Evolutionary conservation across 139 green algal genomes (phyloP).

Genomic region (Axilococcus clingmanii): DNA sequence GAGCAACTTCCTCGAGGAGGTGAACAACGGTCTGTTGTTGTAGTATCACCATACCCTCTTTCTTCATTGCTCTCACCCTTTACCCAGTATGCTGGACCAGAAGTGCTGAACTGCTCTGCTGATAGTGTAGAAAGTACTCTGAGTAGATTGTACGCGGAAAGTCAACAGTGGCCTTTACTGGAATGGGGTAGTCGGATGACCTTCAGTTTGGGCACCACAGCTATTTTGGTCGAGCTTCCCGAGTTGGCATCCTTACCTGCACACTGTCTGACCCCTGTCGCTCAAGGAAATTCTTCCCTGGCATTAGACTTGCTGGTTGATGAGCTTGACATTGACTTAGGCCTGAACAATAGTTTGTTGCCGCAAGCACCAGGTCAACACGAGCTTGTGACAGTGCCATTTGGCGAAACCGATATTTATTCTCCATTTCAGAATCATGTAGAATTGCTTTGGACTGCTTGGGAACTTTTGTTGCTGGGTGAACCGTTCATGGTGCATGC

Average conservation of each 20-base stretch:
- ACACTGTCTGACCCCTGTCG: background rate
- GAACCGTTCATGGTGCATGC: slow-evolving; percentile 71
- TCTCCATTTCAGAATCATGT: slow-evolving; percentile 29
- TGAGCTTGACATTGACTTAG: slow-evolving; percentile 15
- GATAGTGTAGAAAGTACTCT: slow-evolving; percentile 40
- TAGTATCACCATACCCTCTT: slow-evolving; percentile 57
- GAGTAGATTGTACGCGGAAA: slow-evolving; percentile 19
- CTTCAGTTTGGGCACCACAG: slow-evolving; percentile 7
- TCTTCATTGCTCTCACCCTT: slow-evolving; percentile 42
- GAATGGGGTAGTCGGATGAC: slow-evolving; percentile 9
- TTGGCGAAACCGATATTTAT: slow-evolving; percentile 42
- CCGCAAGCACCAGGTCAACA: slow-evolving; percentile 11
- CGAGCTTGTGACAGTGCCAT: slow-evolving; percentile 12
- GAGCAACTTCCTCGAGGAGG: slow-evolving; percentile 62
- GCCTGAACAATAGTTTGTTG: slow-evolving; percentile 13
- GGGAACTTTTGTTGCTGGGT: slow-evolving; percentile 72
- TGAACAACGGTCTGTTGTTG: slow-evolving; percentile 72
- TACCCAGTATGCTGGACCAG: slow-evolving; percentile 39
- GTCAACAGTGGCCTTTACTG: slow-evolving; percentile 9
- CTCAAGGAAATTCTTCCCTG: background rate
- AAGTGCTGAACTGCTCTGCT: too few species aligned
- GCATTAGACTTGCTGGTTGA: slow-evolving; percentile 3
- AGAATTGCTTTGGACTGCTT: slow-evolving; percentile 59
- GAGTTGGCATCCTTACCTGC: slow-evolving; percentile 10
- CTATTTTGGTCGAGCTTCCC: slow-evolving; percentile 7